Conservation (phyloP, 164 flowering plant species). For the Cinnamomum micranthum region DNA sequence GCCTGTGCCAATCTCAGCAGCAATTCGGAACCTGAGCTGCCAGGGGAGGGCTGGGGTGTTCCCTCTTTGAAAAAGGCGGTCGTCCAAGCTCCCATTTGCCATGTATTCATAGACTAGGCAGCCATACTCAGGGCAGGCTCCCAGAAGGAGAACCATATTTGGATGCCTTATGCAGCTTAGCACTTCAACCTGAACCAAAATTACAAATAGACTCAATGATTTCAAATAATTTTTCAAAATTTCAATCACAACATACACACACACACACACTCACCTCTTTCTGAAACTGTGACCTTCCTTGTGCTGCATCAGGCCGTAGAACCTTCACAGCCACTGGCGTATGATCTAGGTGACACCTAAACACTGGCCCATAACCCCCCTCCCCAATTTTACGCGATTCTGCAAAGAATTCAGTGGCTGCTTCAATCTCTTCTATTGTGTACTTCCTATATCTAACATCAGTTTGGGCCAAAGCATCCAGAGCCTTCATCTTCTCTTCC, state of each 20-base stretch:
- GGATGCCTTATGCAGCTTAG: constrained; percentile 75
- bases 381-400: constrained; percentile 64
- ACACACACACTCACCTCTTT: constrained; percentile 37
- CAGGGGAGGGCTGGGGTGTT: constrained; percentile 49
- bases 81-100: constrained; percentile 75
- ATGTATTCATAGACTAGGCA: constrained; percentile 74
- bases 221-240: no score
- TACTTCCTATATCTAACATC: constrained; percentile 61
- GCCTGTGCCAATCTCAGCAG: constrained; percentile 65
- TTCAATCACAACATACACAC: no score
- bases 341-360: constrained; percentile 55
- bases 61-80: constrained; percentile 53
- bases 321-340: constrained; percentile 72
- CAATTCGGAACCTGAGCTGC: constrained; percentile 58
- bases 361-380: constrained; percentile 85
- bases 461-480: constrained; percentile 23
- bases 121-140: constrained; percentile 75
- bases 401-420: constrained; percentile 50
- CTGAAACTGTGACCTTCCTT: constrained; percentile 75
- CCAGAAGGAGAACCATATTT: constrained; percentile 83
- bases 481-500: constrained; percentile 47
- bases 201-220: constrained; percentile 2
- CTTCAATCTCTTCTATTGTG: constrained; percentile 63
- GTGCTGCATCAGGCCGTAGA: constrained; percentile 77
- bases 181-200: constrained; percentile 48